phyloP scores from a whole-genome alignment of 1,284 basidiomycete species.

The Veloboletus limbatus region DNA sequence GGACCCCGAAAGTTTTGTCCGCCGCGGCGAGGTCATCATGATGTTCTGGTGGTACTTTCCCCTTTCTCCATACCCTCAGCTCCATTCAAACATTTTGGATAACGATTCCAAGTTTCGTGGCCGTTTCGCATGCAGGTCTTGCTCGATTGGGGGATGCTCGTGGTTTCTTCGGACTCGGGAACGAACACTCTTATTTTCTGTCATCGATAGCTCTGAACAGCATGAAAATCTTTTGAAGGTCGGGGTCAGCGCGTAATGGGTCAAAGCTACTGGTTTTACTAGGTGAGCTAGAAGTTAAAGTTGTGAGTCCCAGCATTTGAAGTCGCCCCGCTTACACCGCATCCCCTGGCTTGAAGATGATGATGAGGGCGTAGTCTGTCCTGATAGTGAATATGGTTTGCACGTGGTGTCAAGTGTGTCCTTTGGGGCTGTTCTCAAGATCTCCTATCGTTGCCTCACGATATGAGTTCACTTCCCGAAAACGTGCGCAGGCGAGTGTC shows the following conservation, averaged over 20 bases:
- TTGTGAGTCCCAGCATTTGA: constrained; percentile 1
- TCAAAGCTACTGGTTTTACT: too few species aligned
- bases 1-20: too few species aligned
- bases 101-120: not conserved
- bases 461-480: too few species aligned
- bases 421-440: not conserved
- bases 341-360: not conserved
- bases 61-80: not conserved
- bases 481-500: not conserved
- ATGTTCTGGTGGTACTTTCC: not conserved
- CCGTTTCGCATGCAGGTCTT: not conserved
- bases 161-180: not conserved
- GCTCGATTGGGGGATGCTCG: not conserved
- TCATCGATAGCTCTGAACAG: not conserved
- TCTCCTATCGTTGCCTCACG: not conserved
- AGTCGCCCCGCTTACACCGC: not conserved
- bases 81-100: not conserved
- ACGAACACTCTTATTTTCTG: not conserved
- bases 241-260: too few species aligned
- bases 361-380: not conserved
- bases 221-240: too few species aligned
- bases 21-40: too few species aligned
- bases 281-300: not conserved
- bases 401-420: constrained; percentile 8
- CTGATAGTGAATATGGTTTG: not conserved